Evolutionary conservation across 2,329 filamentous ascomycete genomes (phyloP), one percentile per base, ranked within the genome.

Genomic region (Colletotrichum gloeosporioides): DNA sequence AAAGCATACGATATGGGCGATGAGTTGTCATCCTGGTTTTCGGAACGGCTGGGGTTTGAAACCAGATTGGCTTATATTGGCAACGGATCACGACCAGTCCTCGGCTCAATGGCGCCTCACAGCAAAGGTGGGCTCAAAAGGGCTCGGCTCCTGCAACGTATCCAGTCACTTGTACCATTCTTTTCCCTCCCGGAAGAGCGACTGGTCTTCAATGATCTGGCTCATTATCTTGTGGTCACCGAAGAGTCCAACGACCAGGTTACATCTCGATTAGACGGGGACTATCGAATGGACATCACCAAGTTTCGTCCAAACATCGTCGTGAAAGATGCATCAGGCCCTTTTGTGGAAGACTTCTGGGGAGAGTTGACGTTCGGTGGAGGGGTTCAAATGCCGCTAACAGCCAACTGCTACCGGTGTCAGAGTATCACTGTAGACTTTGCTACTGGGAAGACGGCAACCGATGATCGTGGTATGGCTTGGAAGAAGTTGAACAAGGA

Each of bases 131-230:
- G 39, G 8, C 68, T 73, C 6, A 57, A 18, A 32, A 65, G 16
- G 18, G 61, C 44, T 7, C 39, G 31, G 8, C 10, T 71, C 6
- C 7, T 63, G 29, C 16, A 29, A 6, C 69, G 59, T 9, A 31
- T 82, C 25, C 80, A 79, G 12, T 84, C 82, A 8, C 81, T 86
- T 39, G 79, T 81, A 31, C 83, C 79, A 59, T 85, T 82, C 68
- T 67, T 88, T 57, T 64, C 77, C 36, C 44, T 64, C 49, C 34
- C 66, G 8, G 49, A 16, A 53, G 86, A 88, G 53, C 89, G 87
- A 80, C 88, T 96, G 62, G 91, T 90, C 3, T 96, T 96, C 84
- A 91, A 92, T 49, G 95, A 97, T 83, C 90, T 91, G 77, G 94
- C 95, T 2, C 93, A 95, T 1, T 94, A 94, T 82, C 89, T 98